A percentile compares a stretch with the other conserved stretches of the same genome.
Evolutionary conservation across 139 green algal genomes (phyloP).

Genomic region (Chlorella sp.): DNA sequence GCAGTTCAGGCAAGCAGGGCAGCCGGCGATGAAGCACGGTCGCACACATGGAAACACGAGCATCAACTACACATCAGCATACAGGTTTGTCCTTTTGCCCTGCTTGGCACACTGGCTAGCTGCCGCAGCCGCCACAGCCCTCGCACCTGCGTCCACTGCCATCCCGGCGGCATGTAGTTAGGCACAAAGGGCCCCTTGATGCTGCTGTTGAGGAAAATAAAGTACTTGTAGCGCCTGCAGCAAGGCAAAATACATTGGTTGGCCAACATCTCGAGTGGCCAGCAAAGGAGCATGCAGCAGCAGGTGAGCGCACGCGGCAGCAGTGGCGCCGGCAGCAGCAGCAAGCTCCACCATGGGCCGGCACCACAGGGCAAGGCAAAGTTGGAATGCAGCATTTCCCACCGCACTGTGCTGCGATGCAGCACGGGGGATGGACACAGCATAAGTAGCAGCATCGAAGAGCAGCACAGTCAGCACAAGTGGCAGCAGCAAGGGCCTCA

Average conservation of each 20-base stretch:
- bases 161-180: slow-evolving; percentile 60
- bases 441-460: background rate
- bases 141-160: slow-evolving; percentile 72
- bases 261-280: background rate
- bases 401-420: background rate
- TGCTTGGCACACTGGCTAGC: too few species aligned
- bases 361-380: too few species aligned
- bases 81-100: too few species aligned
- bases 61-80: too few species aligned
- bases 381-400: background rate
- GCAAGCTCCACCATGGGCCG: too few species aligned
- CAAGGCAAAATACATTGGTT: too few species aligned
- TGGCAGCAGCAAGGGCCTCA: background rate
- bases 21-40: too few species aligned
- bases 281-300: background rate
- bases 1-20: too few species aligned
- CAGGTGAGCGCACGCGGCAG: background rate
- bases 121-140: too few species aligned
- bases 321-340: background rate
- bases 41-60: too few species aligned
- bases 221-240: slow-evolving; percentile 49
- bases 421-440: background rate
- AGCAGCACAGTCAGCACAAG: background rate
- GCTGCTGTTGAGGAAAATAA: slow-evolving; percentile 59
- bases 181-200: slow-evolving; percentile 53